Conservation (phyloP, 257 asterid genomes). For the Ophiorrhiza pumila region DNA sequence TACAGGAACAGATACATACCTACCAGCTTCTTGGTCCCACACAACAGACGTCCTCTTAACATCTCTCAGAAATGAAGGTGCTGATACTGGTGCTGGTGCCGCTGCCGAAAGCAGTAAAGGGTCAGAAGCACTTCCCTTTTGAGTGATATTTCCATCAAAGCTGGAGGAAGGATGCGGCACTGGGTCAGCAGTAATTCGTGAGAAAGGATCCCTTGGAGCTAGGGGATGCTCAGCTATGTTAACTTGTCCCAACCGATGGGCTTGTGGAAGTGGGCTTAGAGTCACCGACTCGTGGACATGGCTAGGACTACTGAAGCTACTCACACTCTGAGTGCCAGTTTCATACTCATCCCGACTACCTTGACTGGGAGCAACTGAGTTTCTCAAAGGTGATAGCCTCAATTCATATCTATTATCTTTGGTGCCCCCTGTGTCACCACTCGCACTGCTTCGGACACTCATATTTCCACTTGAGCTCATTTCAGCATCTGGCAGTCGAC, state of each 20-base stretch:
- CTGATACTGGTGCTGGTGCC: conserved; percentile 39
- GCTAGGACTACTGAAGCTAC: conserved; percentile 93
- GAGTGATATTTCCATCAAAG: conserved; percentile 49
- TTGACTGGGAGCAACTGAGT: conserved; percentile 70
- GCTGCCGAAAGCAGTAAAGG: conserved; percentile 42
- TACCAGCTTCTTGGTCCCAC: conserved; percentile 98
- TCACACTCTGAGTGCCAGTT: conserved; percentile 76
- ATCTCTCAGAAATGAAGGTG: conserved; percentile 61
- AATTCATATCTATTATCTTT: conserved; percentile 44
- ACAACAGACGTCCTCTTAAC: conserved; percentile 88
- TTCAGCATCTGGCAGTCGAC: conserved; percentile 62
- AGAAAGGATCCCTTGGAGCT: conserved; percentile 30
- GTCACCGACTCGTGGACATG: conserved; percentile 74
- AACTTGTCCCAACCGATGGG: conserved; percentile 36
- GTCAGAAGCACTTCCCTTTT: conserved; percentile 43
- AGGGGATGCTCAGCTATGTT: conserved; percentile 31
- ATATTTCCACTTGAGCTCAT: conserved; percentile 82
- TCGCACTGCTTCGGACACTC: conserved; percentile 82
- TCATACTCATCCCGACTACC: conserved; percentile 83
- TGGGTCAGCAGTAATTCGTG: conserved; percentile 29
- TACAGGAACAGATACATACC: conserved; percentile 76
- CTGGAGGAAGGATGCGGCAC: conserved; percentile 36
- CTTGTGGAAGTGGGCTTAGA: conserved; percentile 83
- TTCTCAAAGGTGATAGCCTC: conserved; percentile 45
- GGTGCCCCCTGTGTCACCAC: conserved; percentile 72